Percentiles rank a stretch among this genome's conserved stretches.
These are phyloP conservation scores for Calonectria henricotiae DNA, from an alignment of 2,329 filamentous ascomycete species.

Conservation along the genomic window DNA sequence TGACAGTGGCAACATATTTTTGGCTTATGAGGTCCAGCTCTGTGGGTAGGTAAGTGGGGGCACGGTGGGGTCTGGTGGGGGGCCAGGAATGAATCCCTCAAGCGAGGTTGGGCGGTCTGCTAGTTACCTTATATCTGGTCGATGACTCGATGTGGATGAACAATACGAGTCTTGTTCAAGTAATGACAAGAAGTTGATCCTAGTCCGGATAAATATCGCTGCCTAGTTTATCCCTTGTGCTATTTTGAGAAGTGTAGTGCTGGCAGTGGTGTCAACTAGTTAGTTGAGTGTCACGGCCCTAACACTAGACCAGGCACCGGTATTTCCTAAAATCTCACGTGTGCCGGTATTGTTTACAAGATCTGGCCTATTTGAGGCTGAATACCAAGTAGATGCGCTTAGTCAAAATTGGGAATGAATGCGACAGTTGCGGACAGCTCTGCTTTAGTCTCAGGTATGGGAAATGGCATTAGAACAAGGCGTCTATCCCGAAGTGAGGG, in stretches of 20 bases:
- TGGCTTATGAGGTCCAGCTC: background rate
- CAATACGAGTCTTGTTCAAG: background rate
- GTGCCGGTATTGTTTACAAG: background rate
- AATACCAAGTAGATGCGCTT: background rate
- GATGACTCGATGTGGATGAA: background rate
- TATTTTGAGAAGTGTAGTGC: background rate
- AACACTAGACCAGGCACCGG: conserved; percentile 2
- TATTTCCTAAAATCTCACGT: conserved; percentile 15
- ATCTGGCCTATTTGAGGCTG: background rate
- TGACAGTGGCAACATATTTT: background rate
- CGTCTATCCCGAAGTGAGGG: background rate
- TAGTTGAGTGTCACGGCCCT: background rate
- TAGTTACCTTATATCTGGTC: background rate
- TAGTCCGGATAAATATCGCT: background rate
- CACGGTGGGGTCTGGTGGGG: conserved; percentile 19
- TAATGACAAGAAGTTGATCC: background rate
- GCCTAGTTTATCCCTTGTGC: background rate
- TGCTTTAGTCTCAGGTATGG: background rate
- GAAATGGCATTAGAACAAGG: background rate
- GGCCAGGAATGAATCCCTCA: background rate
- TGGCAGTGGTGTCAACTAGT: conserved; percentile 3
- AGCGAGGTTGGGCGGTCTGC: too few relatives aligned
- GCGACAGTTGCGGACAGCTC: background rate
- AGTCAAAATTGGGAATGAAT: background rate
- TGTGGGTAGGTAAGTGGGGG: background rate